These are phyloP conservation scores for Penicillium pulvis DNA, from an alignment of 495 filamentous ascomycete genomes.

Conservation along the genomic window DNA sequence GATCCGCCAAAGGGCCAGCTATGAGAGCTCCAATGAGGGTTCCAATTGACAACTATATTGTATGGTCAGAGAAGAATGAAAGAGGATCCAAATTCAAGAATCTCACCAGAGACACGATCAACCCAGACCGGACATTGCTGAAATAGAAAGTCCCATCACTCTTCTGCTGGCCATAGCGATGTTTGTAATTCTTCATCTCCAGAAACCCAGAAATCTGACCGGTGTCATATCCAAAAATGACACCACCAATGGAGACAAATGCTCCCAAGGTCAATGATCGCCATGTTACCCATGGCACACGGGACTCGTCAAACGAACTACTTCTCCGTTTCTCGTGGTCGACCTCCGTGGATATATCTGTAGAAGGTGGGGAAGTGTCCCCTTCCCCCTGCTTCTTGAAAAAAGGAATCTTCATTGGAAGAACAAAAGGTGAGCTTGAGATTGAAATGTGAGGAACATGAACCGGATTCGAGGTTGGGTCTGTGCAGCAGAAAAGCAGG, in stretches of 20 bases:
- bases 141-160: slow-evolving; percentile 39
- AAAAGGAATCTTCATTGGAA: slow-evolving; percentile 19
- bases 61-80: too few relatives aligned
- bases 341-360: neutral
- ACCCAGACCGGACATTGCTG: slow-evolving; percentile 51
- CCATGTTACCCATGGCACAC: slow-evolving; percentile 45
- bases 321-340: slow-evolving; percentile 5
- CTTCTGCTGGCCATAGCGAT: slow-evolving; percentile 42
- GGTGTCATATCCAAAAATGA: slow-evolving; percentile 58
- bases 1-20: slow-evolving; percentile 52
- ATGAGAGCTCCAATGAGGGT: slow-evolving; percentile 66
- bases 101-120: slow-evolving; percentile 52
- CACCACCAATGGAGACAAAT: slow-evolving; percentile 66
- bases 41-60: slow-evolving; percentile 55
- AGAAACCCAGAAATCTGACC: slow-evolving; percentile 61
- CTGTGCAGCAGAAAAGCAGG: neutral
- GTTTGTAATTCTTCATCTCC: slow-evolving; percentile 55
- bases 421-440: neutral
- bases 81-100: neutral
- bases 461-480: neutral
- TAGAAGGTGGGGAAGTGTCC: neutral
- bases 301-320: slow-evolving; percentile 30
- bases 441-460: neutral
- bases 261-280: slow-evolving; percentile 49
- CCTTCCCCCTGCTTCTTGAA: neutral